Evolutionary conservation across 176 grass and related monocot species (phyloP).

Genomic region (Aegilops sharonensis): DNA sequence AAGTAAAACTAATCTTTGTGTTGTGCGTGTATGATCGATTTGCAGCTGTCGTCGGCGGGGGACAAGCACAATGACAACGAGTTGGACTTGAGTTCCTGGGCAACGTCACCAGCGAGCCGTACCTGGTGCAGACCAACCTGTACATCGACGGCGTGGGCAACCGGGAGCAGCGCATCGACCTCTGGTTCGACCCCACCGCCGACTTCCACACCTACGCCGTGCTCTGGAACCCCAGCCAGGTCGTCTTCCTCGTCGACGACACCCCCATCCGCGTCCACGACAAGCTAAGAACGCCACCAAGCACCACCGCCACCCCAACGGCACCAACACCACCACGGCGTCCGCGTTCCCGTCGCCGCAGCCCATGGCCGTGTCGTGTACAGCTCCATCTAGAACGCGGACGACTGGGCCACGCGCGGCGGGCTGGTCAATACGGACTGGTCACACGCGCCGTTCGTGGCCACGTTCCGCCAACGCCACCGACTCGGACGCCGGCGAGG

Average conservation of each 20-base stretch:
- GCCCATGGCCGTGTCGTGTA: slow-evolving; percentile 73
- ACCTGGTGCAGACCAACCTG: slow-evolving; percentile 95
- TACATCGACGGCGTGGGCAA: slow-evolving; percentile 92
- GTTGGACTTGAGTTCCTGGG: slow-evolving; percentile 99
- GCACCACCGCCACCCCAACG: slow-evolving; percentile 7
- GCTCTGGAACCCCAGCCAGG: slow-evolving; percentile 92
- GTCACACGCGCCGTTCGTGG: slow-evolving; percentile 89
- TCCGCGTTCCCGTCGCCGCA: slow-evolving; percentile 60
- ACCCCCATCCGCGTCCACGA: slow-evolving; percentile 82
- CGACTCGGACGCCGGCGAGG: slow-evolving; percentile 45
- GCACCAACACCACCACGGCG: background rate
- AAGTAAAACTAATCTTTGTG: background rate
- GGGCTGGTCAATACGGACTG: slow-evolving; percentile 96
- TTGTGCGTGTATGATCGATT: fast-evolving
- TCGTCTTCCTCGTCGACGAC: slow-evolving; percentile 94
- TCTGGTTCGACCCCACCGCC: slow-evolving; percentile 84
- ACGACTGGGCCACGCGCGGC: slow-evolving; percentile 96
- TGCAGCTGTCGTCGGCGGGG: slow-evolving; percentile 69
- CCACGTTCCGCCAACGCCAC: slow-evolving; percentile 37
- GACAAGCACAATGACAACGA: slow-evolving; percentile 71
- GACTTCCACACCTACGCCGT: slow-evolving; percentile 85
- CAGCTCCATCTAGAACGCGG: slow-evolving; percentile 98
- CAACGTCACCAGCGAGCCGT: slow-evolving; percentile 79
- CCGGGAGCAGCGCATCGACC: slow-evolving; percentile 96
- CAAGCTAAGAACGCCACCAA: slow-evolving; percentile 33